Base-by-base conservation (phyloP, 1,284 basidiomycete species). In the Austropuccinia psidii region DNA sequence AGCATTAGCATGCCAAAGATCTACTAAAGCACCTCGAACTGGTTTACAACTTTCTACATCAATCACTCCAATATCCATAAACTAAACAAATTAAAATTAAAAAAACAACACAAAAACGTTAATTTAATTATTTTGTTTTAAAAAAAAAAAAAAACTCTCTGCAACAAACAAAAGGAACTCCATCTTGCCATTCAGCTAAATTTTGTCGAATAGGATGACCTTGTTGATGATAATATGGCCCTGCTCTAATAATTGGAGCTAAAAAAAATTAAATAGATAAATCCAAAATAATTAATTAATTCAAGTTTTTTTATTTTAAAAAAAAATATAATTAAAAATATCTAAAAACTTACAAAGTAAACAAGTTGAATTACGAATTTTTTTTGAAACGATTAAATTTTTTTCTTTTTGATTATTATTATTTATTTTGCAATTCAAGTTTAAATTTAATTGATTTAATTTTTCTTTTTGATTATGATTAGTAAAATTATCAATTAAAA, bases 11-110 rank as follows among this genome's bases (percentile, higher is more conserved):
- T 80, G 80, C 89, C 89, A 90, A 50, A 90, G 85, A 77, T 90
- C 88, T 27, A 89, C 87, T 33, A 89, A 83, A 43, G 87, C 86
- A 78, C 88, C 85, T 2, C 85, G 83, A 0, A 89, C 82, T 21
- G 88, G 87, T 77, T 86, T 81, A 81, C 89, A 90, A 0, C 88
- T 89, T 76, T 87, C 85, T 8, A 89, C 85, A 77, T 90, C 88
- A 73, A 90, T 87, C 8, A 89, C 85, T 37, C 87, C 88, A 49
- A 89, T 87, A 76, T 89, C 87, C 75, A 89, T 83, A 73, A 77
- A 74, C 78, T 79, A 55, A 4, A 11, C 4, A 33, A 4, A 9
- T 8, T 24, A 64, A 17, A 17, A 7, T 57, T 58, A 37, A 11
- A 58, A 60, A 60, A 60, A 41, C 31, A 61, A 19, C 35, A 45